Percentiles rank a stretch among this genome's conserved stretches.
Conservation (phyloP, 805 yeast species). For the Torulaspora quercuum region DNA sequence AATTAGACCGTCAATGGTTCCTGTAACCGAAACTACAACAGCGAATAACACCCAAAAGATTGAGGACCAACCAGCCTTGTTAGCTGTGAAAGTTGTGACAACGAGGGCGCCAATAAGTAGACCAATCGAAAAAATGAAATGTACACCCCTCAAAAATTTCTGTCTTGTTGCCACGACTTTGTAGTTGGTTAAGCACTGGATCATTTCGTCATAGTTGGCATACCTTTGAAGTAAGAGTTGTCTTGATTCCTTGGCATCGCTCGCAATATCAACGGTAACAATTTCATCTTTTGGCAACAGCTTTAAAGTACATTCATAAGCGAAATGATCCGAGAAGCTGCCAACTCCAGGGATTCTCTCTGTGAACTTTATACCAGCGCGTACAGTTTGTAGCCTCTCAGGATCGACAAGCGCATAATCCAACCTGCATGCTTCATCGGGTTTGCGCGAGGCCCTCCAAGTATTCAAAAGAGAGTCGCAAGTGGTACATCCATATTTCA, state of each 20-base stretch:
- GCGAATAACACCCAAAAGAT: conserved; percentile 61
- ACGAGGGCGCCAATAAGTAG: conserved; percentile 52
- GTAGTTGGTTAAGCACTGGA: conserved; percentile 46
- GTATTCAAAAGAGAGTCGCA: conserved; percentile 86
- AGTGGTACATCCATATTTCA: conserved; percentile 74
- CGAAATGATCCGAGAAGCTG: conserved; percentile 92
- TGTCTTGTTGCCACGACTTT: conserved; percentile 56
- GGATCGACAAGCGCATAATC: conserved; percentile 85
- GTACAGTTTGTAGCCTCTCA: conserved; percentile 46
- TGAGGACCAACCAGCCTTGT: conserved; percentile 55
- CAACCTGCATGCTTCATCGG: conserved; percentile 76
- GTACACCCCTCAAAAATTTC: conserved; percentile 58
- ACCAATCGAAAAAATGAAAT: conserved; percentile 56
- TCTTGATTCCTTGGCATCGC: conserved; percentile 8
- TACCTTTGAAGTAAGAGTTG: conserved; percentile 18
- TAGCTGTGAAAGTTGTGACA: conserved; percentile 57
- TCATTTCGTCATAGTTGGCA: conserved; percentile 47
- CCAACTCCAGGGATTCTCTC: conserved; percentile 65
- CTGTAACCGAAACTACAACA: conserved; percentile 57
- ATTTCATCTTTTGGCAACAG: conserved; percentile 23
- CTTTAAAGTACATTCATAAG: conserved; percentile 50
- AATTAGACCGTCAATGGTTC: conserved; percentile 70
- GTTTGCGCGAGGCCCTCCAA: conserved; percentile 58
- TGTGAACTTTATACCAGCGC: conserved; percentile 72
- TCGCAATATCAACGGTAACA: conserved; percentile 4